A percentile compares a stretch with the other conserved stretches of the same genome.
Conservation (phyloP, 2,329 filamentous ascomycete species). For the Trichoderma citrinoviride region DNA sequence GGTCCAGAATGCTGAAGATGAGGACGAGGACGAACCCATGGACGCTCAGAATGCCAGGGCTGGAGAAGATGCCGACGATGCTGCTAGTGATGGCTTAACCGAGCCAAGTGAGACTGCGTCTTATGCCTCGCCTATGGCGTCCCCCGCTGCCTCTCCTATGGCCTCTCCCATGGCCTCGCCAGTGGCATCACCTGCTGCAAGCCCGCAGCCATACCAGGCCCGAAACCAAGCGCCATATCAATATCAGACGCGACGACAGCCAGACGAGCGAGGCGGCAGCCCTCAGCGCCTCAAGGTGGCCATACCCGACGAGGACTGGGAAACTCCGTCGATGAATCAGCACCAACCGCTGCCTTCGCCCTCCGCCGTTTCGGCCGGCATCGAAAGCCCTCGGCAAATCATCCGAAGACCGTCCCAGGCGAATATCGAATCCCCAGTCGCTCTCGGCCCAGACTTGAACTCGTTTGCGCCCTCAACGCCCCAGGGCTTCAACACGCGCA, state of each 20-base stretch:
- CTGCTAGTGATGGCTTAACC: background rate
- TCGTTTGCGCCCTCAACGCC: slow-evolving; percentile 28
- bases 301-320: background rate
- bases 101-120: background rate
- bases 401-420: slow-evolving; percentile 9
- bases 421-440: background rate
- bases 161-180: background rate
- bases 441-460: background rate
- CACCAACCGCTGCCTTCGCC: slow-evolving; percentile 4
- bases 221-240: background rate
- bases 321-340: background rate
- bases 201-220: background rate
- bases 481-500: slow-evolving; percentile 30
- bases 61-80: background rate
- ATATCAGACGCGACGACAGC: background rate
- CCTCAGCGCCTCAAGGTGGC: slow-evolving; percentile 5
- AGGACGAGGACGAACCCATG: background rate
- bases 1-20: background rate
- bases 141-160: background rate
- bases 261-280: background rate
- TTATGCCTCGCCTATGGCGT: background rate
- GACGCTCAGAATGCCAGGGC: background rate
- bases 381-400: slow-evolving; percentile 13
- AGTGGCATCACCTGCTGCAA: background rate
- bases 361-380: slow-evolving; percentile 3